phyloP scores from a whole-genome alignment of 129 eudicot species.

The Saussurea involucrata region DNA sequence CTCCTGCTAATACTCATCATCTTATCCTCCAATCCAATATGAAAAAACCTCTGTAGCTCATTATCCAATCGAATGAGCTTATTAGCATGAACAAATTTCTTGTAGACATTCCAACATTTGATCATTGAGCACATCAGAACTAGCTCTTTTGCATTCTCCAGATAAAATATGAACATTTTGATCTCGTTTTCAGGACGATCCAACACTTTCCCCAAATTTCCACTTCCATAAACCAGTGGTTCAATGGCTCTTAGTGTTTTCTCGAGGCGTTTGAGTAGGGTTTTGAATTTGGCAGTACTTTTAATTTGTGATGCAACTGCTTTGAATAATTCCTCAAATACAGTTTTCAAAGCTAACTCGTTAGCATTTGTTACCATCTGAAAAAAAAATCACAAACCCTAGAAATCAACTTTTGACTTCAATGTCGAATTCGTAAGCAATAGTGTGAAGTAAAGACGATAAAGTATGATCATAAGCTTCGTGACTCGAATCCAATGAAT shows the following conservation, averaged over 20 bases:
- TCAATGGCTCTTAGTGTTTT: background rate
- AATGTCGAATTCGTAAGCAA: background rate
- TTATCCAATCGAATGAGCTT: constrained; percentile 6
- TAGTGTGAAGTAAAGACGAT: background rate
- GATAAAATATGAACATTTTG: background rate
- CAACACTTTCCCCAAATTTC: background rate
- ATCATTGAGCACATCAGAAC: constrained; percentile 14
- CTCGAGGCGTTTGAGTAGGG: constrained; percentile 1
- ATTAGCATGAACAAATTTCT: background rate
- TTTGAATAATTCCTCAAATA: background rate
- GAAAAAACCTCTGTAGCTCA: constrained; percentile 10
- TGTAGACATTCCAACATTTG: background rate
- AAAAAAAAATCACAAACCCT: background rate
- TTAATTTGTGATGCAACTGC: background rate
- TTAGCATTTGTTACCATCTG: background rate
- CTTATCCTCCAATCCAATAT: background rate
- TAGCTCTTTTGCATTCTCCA: constrained; percentile 15
- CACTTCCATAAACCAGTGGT: background rate
- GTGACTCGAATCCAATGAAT: background rate
- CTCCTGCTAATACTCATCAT: background rate
- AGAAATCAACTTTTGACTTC: background rate
- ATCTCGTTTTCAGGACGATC: background rate
- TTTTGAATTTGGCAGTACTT: constrained; percentile 1
- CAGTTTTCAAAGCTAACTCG: background rate
- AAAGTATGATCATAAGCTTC: background rate